phyloP scores from a whole-genome alignment of 1,284 basidiomycete species.

The Trichosporon coremiiforme region DNA sequence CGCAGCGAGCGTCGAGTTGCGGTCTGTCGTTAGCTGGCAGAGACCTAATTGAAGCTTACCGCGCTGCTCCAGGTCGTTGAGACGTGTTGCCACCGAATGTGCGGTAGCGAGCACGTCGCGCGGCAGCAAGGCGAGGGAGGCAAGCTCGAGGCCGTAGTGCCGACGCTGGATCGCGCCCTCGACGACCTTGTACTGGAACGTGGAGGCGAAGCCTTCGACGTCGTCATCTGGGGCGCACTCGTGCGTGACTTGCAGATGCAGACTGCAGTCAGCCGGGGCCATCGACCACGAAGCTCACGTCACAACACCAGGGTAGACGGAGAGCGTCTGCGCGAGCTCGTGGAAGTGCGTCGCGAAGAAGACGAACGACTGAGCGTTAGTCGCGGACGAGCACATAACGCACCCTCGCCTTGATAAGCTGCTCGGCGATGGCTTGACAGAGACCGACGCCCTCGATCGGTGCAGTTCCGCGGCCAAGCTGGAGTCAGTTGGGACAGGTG shows the following conservation, averaged over 20 bases:
- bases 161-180: conserved; percentile 44
- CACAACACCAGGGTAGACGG: conserved; percentile 40
- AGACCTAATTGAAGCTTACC: conserved; percentile 41
- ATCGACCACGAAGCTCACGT: too few species aligned
- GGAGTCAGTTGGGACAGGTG: conserved; percentile 24
- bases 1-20: conserved; percentile 26
- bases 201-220: conserved; percentile 65
- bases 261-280: conserved; percentile 60
- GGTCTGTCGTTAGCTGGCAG: conserved; percentile 19
- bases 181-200: conserved; percentile 71
- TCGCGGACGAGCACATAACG: conserved; percentile 24
- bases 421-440: conserved; percentile 88
- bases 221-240: background rate
- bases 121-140: conserved; percentile 78
- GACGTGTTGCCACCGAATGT: conserved; percentile 63
- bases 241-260: conserved; percentile 72
- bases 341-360: conserved; percentile 81
- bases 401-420: conserved; percentile 73
- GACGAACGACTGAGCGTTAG: conserved; percentile 66
- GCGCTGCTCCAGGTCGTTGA: conserved; percentile 65
- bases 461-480: conserved; percentile 71
- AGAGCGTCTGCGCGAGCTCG: conserved; percentile 49
- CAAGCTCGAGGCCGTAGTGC: conserved; percentile 71
- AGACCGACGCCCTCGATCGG: conserved; percentile 84
- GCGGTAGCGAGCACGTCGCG: conserved; percentile 66